A percentile compares a stretch with the other conserved stretches of the same genome.
These are phyloP conservation scores for Rhodotorula sp. DNA, from an alignment of 1,284 basidiomycete genomes.

Conservation along the genomic window DNA sequence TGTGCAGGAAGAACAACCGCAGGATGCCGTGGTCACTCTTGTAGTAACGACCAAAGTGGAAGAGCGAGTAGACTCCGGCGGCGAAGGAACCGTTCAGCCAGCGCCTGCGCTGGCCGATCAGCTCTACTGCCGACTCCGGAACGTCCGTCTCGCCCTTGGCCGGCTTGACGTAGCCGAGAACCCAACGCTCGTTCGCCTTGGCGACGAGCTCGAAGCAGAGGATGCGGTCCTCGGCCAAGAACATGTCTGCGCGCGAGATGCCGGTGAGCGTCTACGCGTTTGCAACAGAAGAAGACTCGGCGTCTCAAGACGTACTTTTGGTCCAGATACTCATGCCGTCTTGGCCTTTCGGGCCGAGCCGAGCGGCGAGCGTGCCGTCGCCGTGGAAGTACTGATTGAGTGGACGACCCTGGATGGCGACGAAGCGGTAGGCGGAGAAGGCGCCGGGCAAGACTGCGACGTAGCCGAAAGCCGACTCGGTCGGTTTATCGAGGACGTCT, in stretches of 20 bases:
- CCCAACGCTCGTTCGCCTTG: constrained; percentile 65
- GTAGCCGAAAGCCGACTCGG: constrained; percentile 94
- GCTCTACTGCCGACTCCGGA: constrained; percentile 74
- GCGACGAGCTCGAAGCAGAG: constrained; percentile 44
- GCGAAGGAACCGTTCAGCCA: constrained; percentile 96
- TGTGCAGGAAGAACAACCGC: constrained; percentile 68
- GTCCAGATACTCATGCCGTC: constrained; percentile 98
- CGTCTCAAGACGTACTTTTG: constrained; percentile 48
- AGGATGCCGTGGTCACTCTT: constrained; percentile 64
- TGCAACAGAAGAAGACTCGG: too few species aligned
- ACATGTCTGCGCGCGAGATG: constrained; percentile 46
- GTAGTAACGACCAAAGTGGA: constrained; percentile 91
- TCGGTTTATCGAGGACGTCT: constrained; percentile 77
- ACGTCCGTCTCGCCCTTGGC: constrained; percentile 47
- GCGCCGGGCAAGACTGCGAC: constrained; percentile 85
- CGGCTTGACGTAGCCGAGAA: constrained; percentile 45
- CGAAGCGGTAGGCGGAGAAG: constrained; percentile 90
- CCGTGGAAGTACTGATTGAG: constrained; percentile 98
- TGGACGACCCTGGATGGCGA: constrained; percentile 86
- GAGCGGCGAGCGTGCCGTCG: constrained; percentile 62
- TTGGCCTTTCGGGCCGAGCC: constrained; percentile 89
- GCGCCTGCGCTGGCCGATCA: constrained; percentile 56
- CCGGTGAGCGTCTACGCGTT: too few species aligned
- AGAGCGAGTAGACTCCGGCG: constrained; percentile 90
- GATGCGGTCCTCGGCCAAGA: constrained; percentile 38